Percentiles rank a stretch among this genome's conserved stretches.
Evolutionary conservation across 257 asterid genomes (phyloP).

Genomic region (Salvia splendens): DNA sequence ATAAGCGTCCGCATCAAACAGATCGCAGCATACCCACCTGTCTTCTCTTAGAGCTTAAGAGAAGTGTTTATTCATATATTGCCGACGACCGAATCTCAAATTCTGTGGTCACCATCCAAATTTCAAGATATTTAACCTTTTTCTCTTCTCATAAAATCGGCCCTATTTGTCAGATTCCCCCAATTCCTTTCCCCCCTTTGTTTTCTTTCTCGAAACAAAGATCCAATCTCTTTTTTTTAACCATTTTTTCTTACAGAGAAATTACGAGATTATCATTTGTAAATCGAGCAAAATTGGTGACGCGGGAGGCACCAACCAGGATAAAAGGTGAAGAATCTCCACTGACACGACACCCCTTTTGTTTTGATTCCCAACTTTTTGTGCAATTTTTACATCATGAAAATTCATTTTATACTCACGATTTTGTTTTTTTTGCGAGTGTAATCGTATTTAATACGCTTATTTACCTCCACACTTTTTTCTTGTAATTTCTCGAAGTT

Average conservation of each 20-base stretch:
- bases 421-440: background rate
- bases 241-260: background rate
- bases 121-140: slow-evolving; percentile 12
- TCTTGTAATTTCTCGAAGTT: slow-evolving; percentile 38
- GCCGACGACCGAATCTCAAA: slow-evolving; percentile 1
- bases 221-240: slow-evolving; percentile 28
- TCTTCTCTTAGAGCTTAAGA: slow-evolving; percentile 18
- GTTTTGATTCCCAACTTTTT: slow-evolving; percentile 38
- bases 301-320: slow-evolving; percentile 49
- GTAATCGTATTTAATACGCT: background rate
- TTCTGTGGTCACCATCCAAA: slow-evolving; percentile 7
- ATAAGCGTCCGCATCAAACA: slow-evolving; percentile 9
- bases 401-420: slow-evolving; percentile 11
- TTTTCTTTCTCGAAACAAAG: background rate
- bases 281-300: slow-evolving; percentile 40
- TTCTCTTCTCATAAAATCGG: background rate
- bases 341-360: slow-evolving; percentile 47
- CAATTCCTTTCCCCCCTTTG: background rate
- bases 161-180: background rate
- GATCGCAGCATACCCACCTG: slow-evolving; percentile 31
- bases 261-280: slow-evolving; percentile 26
- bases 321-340: slow-evolving; percentile 52
- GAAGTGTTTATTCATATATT: background rate
- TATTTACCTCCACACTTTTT: background rate
- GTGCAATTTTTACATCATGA: slow-evolving; percentile 33